Evolutionary conservation across 179 eudicot genomes (phyloP).

Genomic region (Drosera spatulata): DNA sequence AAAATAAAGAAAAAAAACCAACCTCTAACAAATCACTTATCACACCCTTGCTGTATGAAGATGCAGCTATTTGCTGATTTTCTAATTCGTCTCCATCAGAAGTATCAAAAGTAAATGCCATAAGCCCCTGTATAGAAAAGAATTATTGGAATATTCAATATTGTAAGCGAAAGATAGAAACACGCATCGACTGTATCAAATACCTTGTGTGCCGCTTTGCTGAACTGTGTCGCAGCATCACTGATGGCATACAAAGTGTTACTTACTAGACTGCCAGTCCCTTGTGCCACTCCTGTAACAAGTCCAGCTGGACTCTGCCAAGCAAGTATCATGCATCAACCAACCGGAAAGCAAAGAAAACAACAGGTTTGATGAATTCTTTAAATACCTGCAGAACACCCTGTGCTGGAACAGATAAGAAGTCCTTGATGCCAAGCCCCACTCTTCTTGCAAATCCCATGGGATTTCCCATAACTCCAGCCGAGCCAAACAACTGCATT

Average conservation of each 20-base stretch:
- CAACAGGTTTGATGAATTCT: neutral
- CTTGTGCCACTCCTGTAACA: constrained; percentile 85
- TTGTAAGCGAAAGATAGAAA: neutral
- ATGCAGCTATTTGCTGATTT: constrained; percentile 46
- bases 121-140: constrained; percentile 59
- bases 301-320: constrained; percentile 81
- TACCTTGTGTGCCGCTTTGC: constrained; percentile 96
- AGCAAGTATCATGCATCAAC: neutral
- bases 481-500: constrained; percentile 94
- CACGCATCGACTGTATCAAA: neutral
- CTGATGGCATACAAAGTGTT: constrained; percentile 90
- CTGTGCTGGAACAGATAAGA: constrained; percentile 82
- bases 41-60: constrained; percentile 83
- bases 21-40: constrained; percentile 90
- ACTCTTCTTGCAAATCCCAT: constrained; percentile 94
- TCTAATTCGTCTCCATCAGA: constrained; percentile 43
- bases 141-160: neutral
- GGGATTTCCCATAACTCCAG: constrained; percentile 96
- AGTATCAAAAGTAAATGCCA: constrained; percentile 86
- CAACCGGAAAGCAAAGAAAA: constrained; percentile 1
- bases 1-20: neutral
- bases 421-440: constrained; percentile 83
- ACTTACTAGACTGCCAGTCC: constrained; percentile 82
- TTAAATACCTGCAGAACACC: constrained; percentile 58
- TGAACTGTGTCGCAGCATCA: constrained; percentile 94